Conservation (phyloP, 2,329 filamentous ascomycete species). For the Phyllosticta ampelicida region DNA sequence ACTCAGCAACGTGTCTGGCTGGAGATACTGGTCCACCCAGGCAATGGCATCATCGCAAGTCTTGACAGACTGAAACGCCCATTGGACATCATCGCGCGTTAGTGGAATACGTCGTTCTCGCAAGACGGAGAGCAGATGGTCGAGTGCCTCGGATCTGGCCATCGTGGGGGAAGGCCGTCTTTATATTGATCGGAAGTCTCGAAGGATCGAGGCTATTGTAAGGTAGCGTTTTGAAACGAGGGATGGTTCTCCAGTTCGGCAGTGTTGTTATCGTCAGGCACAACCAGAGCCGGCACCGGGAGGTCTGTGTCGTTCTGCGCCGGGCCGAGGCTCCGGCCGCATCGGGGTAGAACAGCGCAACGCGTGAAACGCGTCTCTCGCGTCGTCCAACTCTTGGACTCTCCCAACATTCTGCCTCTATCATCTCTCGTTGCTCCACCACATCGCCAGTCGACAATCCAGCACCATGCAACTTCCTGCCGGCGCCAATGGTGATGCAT, state of each 20-base stretch:
- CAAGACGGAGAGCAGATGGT: conserved; percentile 34
- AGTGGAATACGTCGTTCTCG: conserved; percentile 35
- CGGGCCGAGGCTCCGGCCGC: background rate
- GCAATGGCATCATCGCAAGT: conserved; percentile 30
- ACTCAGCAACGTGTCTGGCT: conserved; percentile 36
- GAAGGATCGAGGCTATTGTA: background rate
- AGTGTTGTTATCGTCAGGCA: background rate
- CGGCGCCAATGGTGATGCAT: background rate
- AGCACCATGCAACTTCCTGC: background rate
- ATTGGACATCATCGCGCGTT: conserved; percentile 36
- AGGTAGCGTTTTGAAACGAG: background rate
- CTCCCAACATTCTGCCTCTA: background rate
- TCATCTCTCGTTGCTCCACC: background rate
- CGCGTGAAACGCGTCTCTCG: background rate
- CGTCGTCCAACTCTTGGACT: background rate
- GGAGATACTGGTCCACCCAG: conserved; percentile 39
- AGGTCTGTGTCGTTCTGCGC: background rate
- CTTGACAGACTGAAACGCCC: conserved; percentile 35
- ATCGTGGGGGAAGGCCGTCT: background rate
- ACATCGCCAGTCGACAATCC: background rate
- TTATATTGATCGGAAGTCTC: background rate
- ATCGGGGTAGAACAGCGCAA: background rate
- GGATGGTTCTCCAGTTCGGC: background rate
- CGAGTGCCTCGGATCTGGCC: conserved; percentile 21
- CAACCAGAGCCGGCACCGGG: background rate